phyloP scores from a whole-genome alignment of 441 rosid species.

The Omphalea diandra region DNA sequence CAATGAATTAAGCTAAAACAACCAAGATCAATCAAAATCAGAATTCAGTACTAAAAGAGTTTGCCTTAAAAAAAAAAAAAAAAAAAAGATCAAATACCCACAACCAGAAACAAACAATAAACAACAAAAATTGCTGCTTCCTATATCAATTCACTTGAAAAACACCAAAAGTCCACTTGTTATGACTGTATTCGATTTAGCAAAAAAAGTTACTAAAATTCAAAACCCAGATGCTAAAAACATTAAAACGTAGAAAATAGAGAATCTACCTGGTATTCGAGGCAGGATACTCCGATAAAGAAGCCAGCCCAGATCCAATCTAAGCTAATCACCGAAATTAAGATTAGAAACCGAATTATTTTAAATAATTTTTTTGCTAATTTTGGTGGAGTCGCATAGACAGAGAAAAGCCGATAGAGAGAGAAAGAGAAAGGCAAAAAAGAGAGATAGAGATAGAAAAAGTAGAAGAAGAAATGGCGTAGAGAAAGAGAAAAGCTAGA shows the following conservation, averaged over 20 bases:
- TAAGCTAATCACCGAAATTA: slow-evolving; percentile 18
- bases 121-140: slow-evolving; percentile 13
- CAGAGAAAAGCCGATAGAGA: slow-evolving; percentile 24
- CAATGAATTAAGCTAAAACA: slow-evolving; percentile 12
- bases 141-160: slow-evolving; percentile 7
- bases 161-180: slow-evolving; percentile 9
- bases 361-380: too few relatives aligned
- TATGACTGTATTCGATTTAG: slow-evolving; percentile 19
- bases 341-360: slow-evolving; percentile 2
- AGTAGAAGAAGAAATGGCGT: too few relatives aligned
- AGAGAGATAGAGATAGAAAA: too few relatives aligned
- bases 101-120: slow-evolving; percentile 16
- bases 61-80: too few relatives aligned
- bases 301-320: slow-evolving; percentile 64
- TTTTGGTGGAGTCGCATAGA: too few relatives aligned
- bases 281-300: slow-evolving; percentile 23
- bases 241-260: not conserved
- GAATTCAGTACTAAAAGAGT: slow-evolving; percentile 13
- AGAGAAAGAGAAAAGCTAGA: too few relatives aligned
- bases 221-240: slow-evolving; percentile 29
- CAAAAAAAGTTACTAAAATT: slow-evolving; percentile 15
- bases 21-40: slow-evolving; percentile 27
- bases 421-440: slow-evolving; percentile 10
- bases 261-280: slow-evolving; percentile 33
- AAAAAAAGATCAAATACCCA: slow-evolving; percentile 39